phyloP scores from a whole-genome alignment of 768 basidiomycete genomes.

The Pleurotus djamor region DNA sequence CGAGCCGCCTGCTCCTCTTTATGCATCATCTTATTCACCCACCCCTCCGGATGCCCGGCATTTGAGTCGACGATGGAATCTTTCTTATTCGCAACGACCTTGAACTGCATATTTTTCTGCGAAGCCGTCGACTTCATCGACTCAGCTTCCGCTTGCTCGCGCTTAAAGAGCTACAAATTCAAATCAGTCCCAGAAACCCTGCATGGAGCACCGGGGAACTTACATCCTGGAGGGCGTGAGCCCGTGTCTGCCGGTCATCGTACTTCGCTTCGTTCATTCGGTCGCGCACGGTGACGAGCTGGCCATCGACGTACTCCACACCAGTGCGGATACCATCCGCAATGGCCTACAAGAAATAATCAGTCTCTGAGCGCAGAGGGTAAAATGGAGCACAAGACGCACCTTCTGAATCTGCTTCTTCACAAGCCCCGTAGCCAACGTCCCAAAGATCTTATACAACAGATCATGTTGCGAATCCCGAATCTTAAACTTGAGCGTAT shows the following conservation, averaged over 20 bases:
- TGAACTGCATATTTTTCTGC: constrained; percentile 58
- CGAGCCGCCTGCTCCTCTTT: constrained; percentile 26
- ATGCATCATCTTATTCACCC: constrained; percentile 57
- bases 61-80: constrained; percentile 59
- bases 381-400: no score
- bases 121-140: constrained; percentile 14
- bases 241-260: constrained; percentile 27
- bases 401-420: constrained; percentile 61
- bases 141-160: constrained; percentile 40
- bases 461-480: constrained; percentile 88
- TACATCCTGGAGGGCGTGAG: constrained; percentile 59
- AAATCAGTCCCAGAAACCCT: not conserved
- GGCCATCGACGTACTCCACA: constrained; percentile 84
- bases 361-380: no score
- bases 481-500: constrained; percentile 84
- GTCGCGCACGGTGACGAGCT: constrained; percentile 80
- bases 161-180: constrained; percentile 47
- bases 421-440: constrained; percentile 76
- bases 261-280: constrained; percentile 62
- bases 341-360: constrained; percentile 22
- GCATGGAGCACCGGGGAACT: constrained; percentile 13
- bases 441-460: constrained; percentile 80
- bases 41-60: constrained; percentile 64
- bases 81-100: constrained; percentile 70
- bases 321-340: constrained; percentile 71